These are phyloP conservation scores for Saccharomycopsis crataegensis DNA, from an alignment of 1,139 yeast genomes.

Conservation along the genomic window DNA sequence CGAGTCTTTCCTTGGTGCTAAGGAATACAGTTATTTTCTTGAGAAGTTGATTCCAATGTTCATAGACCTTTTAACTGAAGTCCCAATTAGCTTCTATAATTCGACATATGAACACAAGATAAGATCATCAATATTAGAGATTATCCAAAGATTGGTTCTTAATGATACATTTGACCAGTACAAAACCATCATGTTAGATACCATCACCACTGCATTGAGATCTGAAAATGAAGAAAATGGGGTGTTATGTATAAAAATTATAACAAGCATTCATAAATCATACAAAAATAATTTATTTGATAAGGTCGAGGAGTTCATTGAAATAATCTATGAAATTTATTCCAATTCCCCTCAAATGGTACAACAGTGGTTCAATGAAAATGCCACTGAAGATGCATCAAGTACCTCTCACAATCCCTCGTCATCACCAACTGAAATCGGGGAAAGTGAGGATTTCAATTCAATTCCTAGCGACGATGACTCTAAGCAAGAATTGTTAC, in stretches of 20 bases:
- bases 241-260: conserved; percentile 79
- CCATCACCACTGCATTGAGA: conserved; percentile 53
- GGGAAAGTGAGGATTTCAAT: background rate
- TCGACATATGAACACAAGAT: conserved; percentile 65
- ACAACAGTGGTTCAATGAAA: conserved; percentile 46
- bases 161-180: conserved; percentile 77
- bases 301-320: conserved; percentile 74
- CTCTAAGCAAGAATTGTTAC: conserved; percentile 39
- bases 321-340: conserved; percentile 69
- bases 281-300: conserved; percentile 64
- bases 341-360: conserved; percentile 76
- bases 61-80: conserved; percentile 49
- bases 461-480: conserved; percentile 4
- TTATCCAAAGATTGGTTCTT: conserved; percentile 73
- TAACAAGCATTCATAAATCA: conserved; percentile 83
- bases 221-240: conserved; percentile 95
- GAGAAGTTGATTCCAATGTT: conserved; percentile 57
- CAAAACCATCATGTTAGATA: conserved; percentile 52
- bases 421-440: background rate
- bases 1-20: conserved; percentile 73
- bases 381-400: background rate
- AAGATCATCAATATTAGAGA: conserved; percentile 69
- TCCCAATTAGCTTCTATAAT: conserved; percentile 61
- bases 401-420: background rate
- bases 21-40: conserved; percentile 69